Base-by-base conservation (phyloP, 768 basidiomycete species). In the Paxillus rubicundulus region DNA sequence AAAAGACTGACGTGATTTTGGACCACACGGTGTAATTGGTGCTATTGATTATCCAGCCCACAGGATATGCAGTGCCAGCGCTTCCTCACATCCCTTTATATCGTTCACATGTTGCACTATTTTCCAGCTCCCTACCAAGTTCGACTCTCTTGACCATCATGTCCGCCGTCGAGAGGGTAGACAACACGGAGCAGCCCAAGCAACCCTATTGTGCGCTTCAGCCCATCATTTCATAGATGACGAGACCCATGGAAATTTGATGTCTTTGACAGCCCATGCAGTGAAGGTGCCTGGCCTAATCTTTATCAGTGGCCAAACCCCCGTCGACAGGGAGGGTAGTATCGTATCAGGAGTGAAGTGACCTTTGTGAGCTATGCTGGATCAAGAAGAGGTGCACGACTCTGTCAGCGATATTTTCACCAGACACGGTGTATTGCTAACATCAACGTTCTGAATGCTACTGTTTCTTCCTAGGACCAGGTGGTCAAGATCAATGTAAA, bases 391-490 rank as follows among this genome's bases (percentile, higher is more conserved):
- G 20, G 13, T 13, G 30, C 30, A 14, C 41, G 18, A 18, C 10
- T 43, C 42, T 40, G 47, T 24, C 5, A 16, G 24, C 45, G 24
- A 24, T 24, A 5, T 5, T 24, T 24, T 21, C 48, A 12, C 40
- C 52, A 82, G 81, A 73, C 73, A 6, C 80, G 82, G 64, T 81
- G 80, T 64, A 74, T 82, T 49, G 61, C 63, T 7, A 83, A 83
- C 62, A 68, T 83, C 9, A 72, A 77, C 44, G 80, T 82, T 6
- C 66, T 82, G n/a, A 68, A 70, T 46, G 78, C 80, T 1, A 74
- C 81, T 6, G 81, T 80, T 2, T 81, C 81, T 1, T 77, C 78
- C n/a, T 80, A 79, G 80, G 80, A 82, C 56, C 78, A 81, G 53
- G 79, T 78, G 5, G 68, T 71, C 48, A 74, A 74, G 59, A 71